phyloP scores from a whole-genome alignment of 305 asterid species.

The Lippia alba region DNA sequence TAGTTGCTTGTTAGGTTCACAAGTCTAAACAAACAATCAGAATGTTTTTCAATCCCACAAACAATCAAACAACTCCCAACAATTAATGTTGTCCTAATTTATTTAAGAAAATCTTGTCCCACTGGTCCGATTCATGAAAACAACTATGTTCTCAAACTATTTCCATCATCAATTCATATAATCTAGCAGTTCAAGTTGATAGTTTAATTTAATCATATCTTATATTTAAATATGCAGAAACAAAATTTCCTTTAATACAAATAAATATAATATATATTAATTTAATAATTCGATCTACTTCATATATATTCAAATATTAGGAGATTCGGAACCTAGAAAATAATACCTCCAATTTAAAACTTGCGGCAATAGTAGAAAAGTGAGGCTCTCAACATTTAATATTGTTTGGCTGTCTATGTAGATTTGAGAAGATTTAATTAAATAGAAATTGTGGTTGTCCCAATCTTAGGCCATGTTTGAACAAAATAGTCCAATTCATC shows the following conservation, averaged over 20 bases:
- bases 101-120: slow-evolving; percentile 11
- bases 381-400: slow-evolving; percentile 40
- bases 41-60: slow-evolving; percentile 39
- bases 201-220: too few species aligned
- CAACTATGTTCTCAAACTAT: too few species aligned
- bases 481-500: slow-evolving; percentile 48
- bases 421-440: slow-evolving; percentile 32
- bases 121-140: too few species aligned
- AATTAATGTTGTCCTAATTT: slow-evolving; percentile 29
- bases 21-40: slow-evolving; percentile 36
- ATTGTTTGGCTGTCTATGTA: slow-evolving; percentile 34
- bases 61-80: slow-evolving; percentile 45
- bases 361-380: slow-evolving; percentile 44
- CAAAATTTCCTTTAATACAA: too few species aligned
- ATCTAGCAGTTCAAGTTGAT: too few species aligned
- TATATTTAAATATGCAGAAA: too few species aligned
- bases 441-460: slow-evolving; percentile 45
- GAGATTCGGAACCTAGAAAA: too few species aligned
- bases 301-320: too few species aligned
- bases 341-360: slow-evolving; percentile 29
- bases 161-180: too few species aligned
- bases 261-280: too few species aligned
- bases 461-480: slow-evolving; percentile 51
- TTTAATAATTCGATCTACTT: too few species aligned
- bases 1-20: slow-evolving; percentile 29